Evolutionary conservation across 495 filamentous ascomycete species (phyloP), one percentile per base, ranked within the genome.

Genomic region (Glarea lozoyensis): DNA sequence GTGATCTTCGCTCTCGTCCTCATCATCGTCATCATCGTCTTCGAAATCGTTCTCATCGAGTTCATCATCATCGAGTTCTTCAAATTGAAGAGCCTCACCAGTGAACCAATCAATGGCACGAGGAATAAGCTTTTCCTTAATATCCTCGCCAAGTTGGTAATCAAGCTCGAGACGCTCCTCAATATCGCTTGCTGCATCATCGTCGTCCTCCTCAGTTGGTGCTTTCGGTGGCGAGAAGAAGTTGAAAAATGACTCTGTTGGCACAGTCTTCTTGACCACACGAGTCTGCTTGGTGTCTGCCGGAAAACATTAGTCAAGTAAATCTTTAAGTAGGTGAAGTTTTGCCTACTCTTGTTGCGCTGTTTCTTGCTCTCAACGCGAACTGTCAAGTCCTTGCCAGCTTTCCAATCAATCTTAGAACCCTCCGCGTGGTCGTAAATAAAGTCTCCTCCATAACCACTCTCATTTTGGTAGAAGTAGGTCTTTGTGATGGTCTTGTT

Each of bases 51-150:
- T 86, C 41, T 85, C 78, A 43, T 93, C 88, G 49, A 83, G 67
- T 23, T 94, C 86, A 25, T 94, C 86, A 45, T 93, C 88, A 41
- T 90, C 86, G 4, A 95, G 55, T 57, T 94, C 90, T 73, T 99
- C 93, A 46, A 86, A 99, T 53, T 94, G 92, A 49, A 97, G 79
- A 42, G 93, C 93, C 67, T 99, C 92, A 30, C 93, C 93, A 32
- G 93, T 99, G 67, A 97, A 99, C 93, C 93, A 99, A 65, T 97
- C 93, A 57, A 99, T 90, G 13, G 93, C 93, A 55, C 88, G 89
- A 42, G 93, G 93, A 54, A 99, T 99, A 45, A 99, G 75, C 67
- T 99, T 99, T 75, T 99, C 93, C 72, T 99, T 99, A 63, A 99
- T 96, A 61, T 99, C 93, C 67, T 99, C 93, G 42, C 93, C 93